phyloP scores from a whole-genome alignment of 768 basidiomycete genomes.

The Rhodocollybia butyracea region DNA sequence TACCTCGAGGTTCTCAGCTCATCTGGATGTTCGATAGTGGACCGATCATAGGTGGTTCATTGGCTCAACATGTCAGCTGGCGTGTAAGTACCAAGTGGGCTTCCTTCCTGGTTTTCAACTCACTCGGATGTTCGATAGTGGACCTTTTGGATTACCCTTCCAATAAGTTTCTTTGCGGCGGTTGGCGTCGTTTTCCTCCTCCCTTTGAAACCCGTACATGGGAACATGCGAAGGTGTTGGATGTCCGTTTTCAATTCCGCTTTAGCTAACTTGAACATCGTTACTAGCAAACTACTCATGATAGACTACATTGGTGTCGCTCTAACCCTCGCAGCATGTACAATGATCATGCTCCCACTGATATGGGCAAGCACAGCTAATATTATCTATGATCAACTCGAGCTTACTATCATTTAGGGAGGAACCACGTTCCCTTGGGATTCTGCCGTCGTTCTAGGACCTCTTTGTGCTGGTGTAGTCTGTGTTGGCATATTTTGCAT shows the following conservation, averaged over 20 bases:
- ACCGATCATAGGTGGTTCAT: slow-evolving; percentile 63
- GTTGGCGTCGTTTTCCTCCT: slow-evolving; percentile 59
- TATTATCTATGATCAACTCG: neutral
- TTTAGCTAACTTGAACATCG: neutral
- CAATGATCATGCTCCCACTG: slow-evolving; percentile 63
- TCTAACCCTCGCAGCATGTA: slow-evolving; percentile 58
- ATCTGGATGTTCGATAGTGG: no score
- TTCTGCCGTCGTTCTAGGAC: slow-evolving; percentile 61
- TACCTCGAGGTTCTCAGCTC: no score
- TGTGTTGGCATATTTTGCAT: slow-evolving; percentile 57
- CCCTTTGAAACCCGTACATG: slow-evolving; percentile 66
- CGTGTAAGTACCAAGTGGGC: slow-evolving; percentile 34
- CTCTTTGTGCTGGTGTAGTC: slow-evolving; percentile 52
- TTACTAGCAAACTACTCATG: slow-evolving; percentile 56
- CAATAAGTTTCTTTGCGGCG: slow-evolving; percentile 51
- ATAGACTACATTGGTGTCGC: slow-evolving; percentile 62
- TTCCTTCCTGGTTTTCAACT: neutral
- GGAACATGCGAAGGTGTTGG: slow-evolving; percentile 48
- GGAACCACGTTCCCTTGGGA: slow-evolving; percentile 72
- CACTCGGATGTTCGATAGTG: slow-evolving; percentile 36
- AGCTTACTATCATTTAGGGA: slow-evolving; percentile 39
- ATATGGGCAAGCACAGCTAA: slow-evolving; percentile 50
- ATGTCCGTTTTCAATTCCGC: neutral
- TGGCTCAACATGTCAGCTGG: slow-evolving; percentile 64
- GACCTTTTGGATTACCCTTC: slow-evolving; percentile 75